Base-by-base conservation (phyloP, 73 alveolate genomes). In the Paramecium pentaurelia region DNA sequence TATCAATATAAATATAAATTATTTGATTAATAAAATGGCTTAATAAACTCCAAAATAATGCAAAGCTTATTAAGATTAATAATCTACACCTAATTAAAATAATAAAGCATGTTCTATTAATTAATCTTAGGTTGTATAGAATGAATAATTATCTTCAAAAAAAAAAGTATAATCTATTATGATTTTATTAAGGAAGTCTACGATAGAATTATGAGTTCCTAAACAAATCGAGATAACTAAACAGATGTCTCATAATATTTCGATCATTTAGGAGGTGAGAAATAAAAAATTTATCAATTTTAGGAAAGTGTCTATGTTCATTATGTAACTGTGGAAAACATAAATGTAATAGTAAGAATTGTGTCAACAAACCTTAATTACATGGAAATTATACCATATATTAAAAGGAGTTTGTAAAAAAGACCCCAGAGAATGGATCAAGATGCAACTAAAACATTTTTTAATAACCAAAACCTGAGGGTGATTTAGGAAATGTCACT, bases 251-350 rank as follows among this genome's bases (percentile, higher is more conserved):
- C 84, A 9, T 64, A 64, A 28, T 80, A 80, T 36, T 80, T 44
- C 27, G 91, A 80, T 22, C 91, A 80, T 49, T 47, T 80, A 42
- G 91, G 91, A 18, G 91, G 88, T 75, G 40, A 38, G 25, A 36
- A 42, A 38, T 12, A 2, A 38, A 75, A 22, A 75, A 4, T 75
- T 3, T 25, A 64, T 64, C 12, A 20, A n/a, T 54, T 64, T 64
- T n/a, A 75, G 88, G 91, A 8, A 80, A 80, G 27, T 80, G 91
- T 22, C 27, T 80, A 42, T 80, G 91, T 80, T 2, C 91, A 45
- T 44, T 80, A 42, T 80, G 91, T 80, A 80, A 80, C 91, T 80
- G 91, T 45, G 91, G 91, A 60, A 80, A 80, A 47, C 91, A 80
- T 49, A 80, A 80, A 80, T 80, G 91, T 27, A 34, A 47, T 44